Evolutionary conservation across 2,329 filamentous ascomycete species (phyloP).

Genomic region (Colletotrichum sojae): DNA sequence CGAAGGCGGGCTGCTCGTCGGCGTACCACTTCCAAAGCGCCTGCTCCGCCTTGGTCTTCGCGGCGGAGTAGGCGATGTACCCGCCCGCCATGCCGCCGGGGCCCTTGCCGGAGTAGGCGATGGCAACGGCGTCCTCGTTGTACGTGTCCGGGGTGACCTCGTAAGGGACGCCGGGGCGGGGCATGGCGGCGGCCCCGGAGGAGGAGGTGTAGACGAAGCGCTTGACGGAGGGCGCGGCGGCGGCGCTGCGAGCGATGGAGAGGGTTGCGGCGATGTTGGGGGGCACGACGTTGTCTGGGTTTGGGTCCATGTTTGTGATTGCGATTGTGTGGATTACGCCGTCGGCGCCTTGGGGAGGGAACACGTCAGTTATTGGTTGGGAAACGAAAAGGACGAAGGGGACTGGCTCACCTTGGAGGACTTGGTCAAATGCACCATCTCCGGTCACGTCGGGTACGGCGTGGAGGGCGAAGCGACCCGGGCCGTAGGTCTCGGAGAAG

Average conservation of each 20-base stretch:
- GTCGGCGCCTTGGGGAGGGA: constrained; percentile 28
- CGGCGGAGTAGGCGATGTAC: constrained; percentile 51
- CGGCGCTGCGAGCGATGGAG: constrained; percentile 51
- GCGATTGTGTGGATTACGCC: constrained; percentile 57
- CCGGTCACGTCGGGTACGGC: constrained; percentile 51
- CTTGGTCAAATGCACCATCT: constrained; percentile 46
- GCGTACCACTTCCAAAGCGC: constrained; percentile 55
- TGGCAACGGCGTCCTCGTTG: constrained; percentile 51
- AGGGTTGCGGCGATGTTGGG: constrained; percentile 47
- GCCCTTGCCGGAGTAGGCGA: constrained; percentile 50
- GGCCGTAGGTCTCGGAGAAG: constrained; percentile 50
- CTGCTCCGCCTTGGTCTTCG: constrained; percentile 54
- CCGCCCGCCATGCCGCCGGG: constrained; percentile 45
- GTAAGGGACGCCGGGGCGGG: constrained; percentile 41
- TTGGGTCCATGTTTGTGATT: constrained; percentile 49
- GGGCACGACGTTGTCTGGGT: constrained; percentile 56
- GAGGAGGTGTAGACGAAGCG: constrained; percentile 58
- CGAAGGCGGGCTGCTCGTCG: constrained; percentile 50
- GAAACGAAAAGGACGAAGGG: no score
- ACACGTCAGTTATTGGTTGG: not conserved
- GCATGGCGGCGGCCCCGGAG: constrained; percentile 44
- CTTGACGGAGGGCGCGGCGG: constrained; percentile 51
- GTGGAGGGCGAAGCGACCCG: constrained; percentile 51
- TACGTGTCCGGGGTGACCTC: constrained; percentile 47
- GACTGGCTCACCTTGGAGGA: constrained; percentile 44